phyloP scores from a whole-genome alignment of 345 rosid genomes.

The Eucalyptus cloeziana region DNA sequence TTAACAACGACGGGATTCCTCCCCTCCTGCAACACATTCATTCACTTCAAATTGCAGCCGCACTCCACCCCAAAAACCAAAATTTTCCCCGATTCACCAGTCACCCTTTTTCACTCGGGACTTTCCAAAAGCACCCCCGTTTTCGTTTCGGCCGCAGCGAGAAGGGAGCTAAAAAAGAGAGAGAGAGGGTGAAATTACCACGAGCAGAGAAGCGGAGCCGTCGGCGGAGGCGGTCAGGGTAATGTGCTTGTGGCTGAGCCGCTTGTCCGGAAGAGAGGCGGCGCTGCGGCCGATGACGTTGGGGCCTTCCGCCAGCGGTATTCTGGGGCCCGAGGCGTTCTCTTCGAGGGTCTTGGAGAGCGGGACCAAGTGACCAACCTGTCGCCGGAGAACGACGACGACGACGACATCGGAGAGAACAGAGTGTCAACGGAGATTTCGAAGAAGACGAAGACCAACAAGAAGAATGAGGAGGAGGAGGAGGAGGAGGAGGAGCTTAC shows the following conservation, averaged over 20 bases:
- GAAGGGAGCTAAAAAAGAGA: neutral
- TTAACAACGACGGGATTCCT: conserved; percentile 72
- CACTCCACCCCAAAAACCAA: neutral
- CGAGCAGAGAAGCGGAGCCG: conserved; percentile 43
- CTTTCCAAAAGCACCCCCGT: neutral
- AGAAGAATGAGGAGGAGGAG: neutral
- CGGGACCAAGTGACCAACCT: conserved; percentile 55
- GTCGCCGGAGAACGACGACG: neutral
- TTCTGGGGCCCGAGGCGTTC: conserved; percentile 33
- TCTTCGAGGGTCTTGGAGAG: conserved; percentile 38
- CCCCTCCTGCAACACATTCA: conserved; percentile 46
- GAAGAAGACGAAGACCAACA: neutral
- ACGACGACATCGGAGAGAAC: neutral
- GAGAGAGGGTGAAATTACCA: conserved; percentile 16
- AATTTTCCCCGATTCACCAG: neutral
- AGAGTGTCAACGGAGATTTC: neutral
- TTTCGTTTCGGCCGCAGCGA: neutral
- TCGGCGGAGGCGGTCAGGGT: conserved; percentile 26
- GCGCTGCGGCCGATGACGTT: conserved; percentile 59
- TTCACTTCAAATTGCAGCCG: neutral
- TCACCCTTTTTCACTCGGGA: neutral
- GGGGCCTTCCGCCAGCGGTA: conserved; percentile 40
- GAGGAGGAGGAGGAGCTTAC: neutral
- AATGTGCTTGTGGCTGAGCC: conserved; percentile 88
- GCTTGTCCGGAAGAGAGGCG: conserved; percentile 45